Conservation (phyloP, 176 grass and related monocot genomes). For the Cenchrus fungigraminus region DNA sequence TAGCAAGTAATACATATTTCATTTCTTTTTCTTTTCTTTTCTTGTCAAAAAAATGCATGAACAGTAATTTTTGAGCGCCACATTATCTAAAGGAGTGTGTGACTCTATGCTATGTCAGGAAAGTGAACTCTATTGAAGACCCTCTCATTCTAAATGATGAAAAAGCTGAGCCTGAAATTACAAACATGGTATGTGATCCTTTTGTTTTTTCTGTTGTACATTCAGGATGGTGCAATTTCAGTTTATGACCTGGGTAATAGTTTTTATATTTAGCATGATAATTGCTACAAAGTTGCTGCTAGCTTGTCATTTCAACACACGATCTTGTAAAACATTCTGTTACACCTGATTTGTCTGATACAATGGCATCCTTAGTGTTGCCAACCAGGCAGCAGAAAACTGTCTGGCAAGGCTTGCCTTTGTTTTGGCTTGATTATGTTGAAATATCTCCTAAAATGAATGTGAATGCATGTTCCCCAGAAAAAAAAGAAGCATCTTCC, state of each 20-base stretch:
- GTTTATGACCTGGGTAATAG: background rate
- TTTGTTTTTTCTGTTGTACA: conserved; percentile 27
- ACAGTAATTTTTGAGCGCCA: background rate
- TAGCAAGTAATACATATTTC: background rate
- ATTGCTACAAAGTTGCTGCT: conserved; percentile 6
- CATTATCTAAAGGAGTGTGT: conserved; percentile 37
- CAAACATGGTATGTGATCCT: conserved; percentile 42
- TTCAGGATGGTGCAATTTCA: conserved; percentile 25
- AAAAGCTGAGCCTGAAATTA: conserved; percentile 36
- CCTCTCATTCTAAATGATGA: conserved; percentile 62
- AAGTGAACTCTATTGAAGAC: conserved; percentile 73
- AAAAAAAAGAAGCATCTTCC: background rate
- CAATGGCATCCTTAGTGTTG: background rate
- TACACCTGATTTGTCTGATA: background rate
- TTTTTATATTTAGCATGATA: background rate
- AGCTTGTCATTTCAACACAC: background rate
- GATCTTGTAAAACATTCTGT: conserved; percentile 3
- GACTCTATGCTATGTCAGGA: conserved; percentile 45
- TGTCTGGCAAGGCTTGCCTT: background rate
- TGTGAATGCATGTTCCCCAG: background rate
- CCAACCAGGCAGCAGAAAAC: conserved; percentile 10
- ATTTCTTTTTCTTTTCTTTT: background rate
- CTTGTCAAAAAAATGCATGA: background rate
- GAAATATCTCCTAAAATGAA: background rate
- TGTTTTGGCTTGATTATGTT: background rate